Conservation (phyloP, 495 filamentous ascomycete genomes). For the Xylaria intraflava region DNA sequence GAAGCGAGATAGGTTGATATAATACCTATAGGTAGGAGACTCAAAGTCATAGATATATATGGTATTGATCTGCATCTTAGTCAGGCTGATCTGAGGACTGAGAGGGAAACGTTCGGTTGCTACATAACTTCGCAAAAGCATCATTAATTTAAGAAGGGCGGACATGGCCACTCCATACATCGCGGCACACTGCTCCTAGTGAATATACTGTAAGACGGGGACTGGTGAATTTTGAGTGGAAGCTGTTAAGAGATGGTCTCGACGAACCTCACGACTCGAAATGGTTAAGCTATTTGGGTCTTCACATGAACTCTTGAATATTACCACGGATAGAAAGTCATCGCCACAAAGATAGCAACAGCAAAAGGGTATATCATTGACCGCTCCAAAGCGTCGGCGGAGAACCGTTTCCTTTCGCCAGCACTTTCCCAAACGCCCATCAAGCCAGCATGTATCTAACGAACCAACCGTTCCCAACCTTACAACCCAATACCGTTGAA, state of each 20-base stretch:
- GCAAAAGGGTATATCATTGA: slow-evolving; percentile 8
- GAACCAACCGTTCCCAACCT: neutral
- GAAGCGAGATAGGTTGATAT: too few species aligned
- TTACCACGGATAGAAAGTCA: neutral
- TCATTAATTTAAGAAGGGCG: too few species aligned
- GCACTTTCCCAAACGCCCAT: slow-evolving; percentile 3
- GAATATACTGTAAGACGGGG: too few species aligned
- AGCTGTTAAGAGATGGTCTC: neutral
- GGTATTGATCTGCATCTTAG: too few species aligned
- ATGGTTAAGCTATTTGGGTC: neutral
- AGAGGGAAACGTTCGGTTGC: too few species aligned
- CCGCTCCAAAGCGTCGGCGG: neutral
- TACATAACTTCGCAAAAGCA: too few species aligned
- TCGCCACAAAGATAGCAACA: neutral
- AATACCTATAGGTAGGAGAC: too few species aligned
- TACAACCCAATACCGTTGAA: neutral
- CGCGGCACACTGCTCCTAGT: too few species aligned
- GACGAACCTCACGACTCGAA: neutral
- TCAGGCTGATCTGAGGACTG: too few species aligned
- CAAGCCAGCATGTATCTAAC: neutral
- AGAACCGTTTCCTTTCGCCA: neutral
- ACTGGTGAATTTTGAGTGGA: too few species aligned
- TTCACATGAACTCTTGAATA: neutral
- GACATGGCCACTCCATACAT: too few species aligned
- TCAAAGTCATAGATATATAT: too few species aligned